phyloP scores from a whole-genome alignment of 2,329 filamentous ascomycete genomes.

The Alternaria arbusti region DNA sequence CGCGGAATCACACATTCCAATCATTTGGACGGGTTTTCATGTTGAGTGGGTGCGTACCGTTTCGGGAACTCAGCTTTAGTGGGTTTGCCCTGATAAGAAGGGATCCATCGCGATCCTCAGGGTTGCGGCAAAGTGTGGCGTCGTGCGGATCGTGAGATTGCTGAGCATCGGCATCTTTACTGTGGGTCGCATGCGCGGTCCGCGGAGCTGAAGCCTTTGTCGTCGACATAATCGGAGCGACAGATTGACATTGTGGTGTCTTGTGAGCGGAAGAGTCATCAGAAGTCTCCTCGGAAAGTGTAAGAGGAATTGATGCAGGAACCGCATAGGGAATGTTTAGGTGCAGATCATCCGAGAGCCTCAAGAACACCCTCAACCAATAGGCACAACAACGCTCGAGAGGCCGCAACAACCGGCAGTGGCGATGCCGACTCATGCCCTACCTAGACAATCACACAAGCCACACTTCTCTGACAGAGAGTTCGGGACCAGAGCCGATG shows the following conservation, averaged over 20 bases:
- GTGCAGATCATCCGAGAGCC: not conserved
- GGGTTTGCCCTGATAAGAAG: not conserved
- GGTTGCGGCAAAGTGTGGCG: conserved; percentile 6
- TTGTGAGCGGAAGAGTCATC: not conserved
- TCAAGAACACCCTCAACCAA: not conserved
- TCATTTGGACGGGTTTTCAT: not conserved
- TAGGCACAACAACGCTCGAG: not conserved
- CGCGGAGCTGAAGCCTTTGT: not conserved
- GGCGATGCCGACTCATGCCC: not conserved
- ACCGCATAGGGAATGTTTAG: not conserved
- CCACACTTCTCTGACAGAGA: not conserved
- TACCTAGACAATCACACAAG: not conserved
- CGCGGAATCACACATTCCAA: conserved; percentile 3
- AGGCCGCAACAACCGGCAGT: not conserved
- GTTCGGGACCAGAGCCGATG: not conserved
- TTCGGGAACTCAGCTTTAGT: not conserved
- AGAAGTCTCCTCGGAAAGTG: not conserved
- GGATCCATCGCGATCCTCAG: conserved; percentile 6
- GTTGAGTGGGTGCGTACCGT: not conserved
- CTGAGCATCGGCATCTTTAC: conserved; percentile 4
- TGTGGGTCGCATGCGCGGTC: not conserved
- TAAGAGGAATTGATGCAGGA: not conserved
- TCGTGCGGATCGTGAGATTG: conserved; percentile 5
- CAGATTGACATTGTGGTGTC: not conserved
- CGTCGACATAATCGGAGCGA: not conserved